These are phyloP conservation scores for Monosporascus ibericus DNA, from an alignment of 2,329 filamentous ascomycete species.

Conservation along the genomic window DNA sequence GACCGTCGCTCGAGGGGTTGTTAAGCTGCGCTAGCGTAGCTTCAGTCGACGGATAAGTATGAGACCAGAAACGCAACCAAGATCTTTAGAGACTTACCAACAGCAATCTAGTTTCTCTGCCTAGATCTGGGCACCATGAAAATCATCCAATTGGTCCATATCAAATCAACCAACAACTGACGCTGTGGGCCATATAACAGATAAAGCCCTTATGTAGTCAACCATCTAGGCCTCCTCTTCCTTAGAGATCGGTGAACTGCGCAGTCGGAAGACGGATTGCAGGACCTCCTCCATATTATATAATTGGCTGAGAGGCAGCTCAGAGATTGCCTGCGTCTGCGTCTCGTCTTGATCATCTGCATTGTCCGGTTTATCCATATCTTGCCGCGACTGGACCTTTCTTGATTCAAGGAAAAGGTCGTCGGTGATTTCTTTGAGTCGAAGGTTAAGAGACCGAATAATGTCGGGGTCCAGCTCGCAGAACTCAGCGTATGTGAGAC, in stretches of 20 bases:
- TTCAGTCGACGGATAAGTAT: no score
- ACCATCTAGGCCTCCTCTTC: no score
- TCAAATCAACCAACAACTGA: no score
- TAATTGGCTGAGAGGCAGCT: conserved; percentile 3
- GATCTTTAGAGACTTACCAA: no score
- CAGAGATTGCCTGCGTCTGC: not conserved
- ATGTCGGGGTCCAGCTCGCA: conserved; percentile 15
- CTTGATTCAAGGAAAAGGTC: conserved; percentile 7
- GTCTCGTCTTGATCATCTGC: not conserved
- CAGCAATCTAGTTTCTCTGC: no score
- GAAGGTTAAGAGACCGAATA: conserved; percentile 14
- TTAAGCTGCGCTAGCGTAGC: no score
- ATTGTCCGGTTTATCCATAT: conserved; percentile 8
- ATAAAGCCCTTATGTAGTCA: no score
- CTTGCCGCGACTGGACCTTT: not conserved
- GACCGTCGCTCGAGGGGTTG: no score
- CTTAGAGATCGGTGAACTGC: not conserved
- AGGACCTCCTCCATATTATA: conserved; percentile 6
- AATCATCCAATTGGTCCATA: no score
- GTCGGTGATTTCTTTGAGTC: conserved; percentile 15
- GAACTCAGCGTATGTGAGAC: conserved; percentile 16
- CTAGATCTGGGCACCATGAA: no score
- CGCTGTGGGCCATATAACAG: no score
- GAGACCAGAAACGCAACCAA: no score
- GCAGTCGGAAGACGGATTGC: conserved; percentile 3